Evolutionary conservation across 345 rosid genomes (phyloP), one percentile per base, ranked within the genome.

Genomic region (Punica granatum): DNA sequence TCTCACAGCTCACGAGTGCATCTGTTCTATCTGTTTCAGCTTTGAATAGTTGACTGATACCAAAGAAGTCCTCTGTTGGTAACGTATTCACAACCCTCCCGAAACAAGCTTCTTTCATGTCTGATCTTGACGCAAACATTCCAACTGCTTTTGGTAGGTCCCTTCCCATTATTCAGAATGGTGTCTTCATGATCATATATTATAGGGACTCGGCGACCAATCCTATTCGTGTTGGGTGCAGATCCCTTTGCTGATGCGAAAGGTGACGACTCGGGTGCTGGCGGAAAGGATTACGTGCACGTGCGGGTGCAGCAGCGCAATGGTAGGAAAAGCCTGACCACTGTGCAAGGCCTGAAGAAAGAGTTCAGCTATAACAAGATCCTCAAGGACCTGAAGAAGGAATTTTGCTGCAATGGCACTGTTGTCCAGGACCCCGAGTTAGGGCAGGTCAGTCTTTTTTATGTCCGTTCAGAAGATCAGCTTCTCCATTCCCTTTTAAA

Each of bases 311-410:
- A 88, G 79, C 92, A 86, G 69, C 83, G 90, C 61, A 88, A 88
- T 82, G 95, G 95, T 69, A 84, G 90, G 78, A 86, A 88, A 74
- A 88, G 92, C 80, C 80, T 81, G 85, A 88, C 92, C 32, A 88
- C 90, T 9, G 90, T 88, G 48, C 92, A 86, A 73, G 95, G 92
- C 39, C 76, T 90, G 81, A 90, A 87, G 83, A 87, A 90, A 69
- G 89, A 87, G 54, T 90, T 79, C 74, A 86, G 92, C 78, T 89
- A 89, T 60, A 85, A 68, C 80, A 89, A 87, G 85, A 89, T 89
- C 69, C 91, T 90, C 60, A 90, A 90, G 74, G 96, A 90, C 78
- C 88, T 89, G 62, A 89, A 89, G 88, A 89, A 83, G 65, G 84
- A 81, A 68, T 81, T 84, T 70, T 84, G 88, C 80, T 84, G 88